Evolutionary conservation across 495 filamentous ascomycete genomes (phyloP).

Genomic region (Lophium mytilinum): DNA sequence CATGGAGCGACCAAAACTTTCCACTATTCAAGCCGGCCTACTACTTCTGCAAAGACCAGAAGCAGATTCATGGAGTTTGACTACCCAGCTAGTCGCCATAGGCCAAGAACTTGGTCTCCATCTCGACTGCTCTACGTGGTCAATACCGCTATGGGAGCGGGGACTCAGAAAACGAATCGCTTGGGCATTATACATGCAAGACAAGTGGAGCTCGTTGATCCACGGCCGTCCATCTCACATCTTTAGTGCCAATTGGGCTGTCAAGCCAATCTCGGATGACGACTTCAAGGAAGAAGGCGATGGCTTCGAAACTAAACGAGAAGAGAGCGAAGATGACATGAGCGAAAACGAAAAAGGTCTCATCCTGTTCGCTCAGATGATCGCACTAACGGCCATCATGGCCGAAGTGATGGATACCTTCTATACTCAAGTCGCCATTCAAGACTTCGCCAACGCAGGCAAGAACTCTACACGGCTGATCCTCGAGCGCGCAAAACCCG

Average conservation of each 20-base stretch:
- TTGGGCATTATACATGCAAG: constrained; percentile 88
- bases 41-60: constrained; percentile 83
- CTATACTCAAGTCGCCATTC: constrained; percentile 59
- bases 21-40: constrained; percentile 85
- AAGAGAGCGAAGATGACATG: constrained; percentile 37
- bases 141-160: constrained; percentile 79
- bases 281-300: constrained; percentile 55
- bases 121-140: constrained; percentile 80
- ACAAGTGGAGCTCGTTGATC: constrained; percentile 87
- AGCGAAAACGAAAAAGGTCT: constrained; percentile 60
- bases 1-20: constrained; percentile 79
- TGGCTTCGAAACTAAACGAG: constrained; percentile 35
- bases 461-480: constrained; percentile 45
- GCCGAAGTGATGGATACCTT: constrained; percentile 73
- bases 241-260: constrained; percentile 73
- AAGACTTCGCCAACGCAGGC: constrained; percentile 39
- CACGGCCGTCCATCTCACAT: constrained; percentile 82
- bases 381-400: constrained; percentile 65
- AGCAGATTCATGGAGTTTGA: constrained; percentile 76
- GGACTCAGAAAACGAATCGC: constrained; percentile 75
- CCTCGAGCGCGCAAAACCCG: constrained; percentile 67
- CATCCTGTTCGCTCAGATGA: constrained; percentile 63
- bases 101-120: constrained; percentile 81
- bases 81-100: constrained; percentile 73
- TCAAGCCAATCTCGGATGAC: constrained; percentile 54